Evolutionary conservation across 2,329 filamentous ascomycete genomes (phyloP).

Genomic region (Sclerotinia trifoliorum): DNA sequence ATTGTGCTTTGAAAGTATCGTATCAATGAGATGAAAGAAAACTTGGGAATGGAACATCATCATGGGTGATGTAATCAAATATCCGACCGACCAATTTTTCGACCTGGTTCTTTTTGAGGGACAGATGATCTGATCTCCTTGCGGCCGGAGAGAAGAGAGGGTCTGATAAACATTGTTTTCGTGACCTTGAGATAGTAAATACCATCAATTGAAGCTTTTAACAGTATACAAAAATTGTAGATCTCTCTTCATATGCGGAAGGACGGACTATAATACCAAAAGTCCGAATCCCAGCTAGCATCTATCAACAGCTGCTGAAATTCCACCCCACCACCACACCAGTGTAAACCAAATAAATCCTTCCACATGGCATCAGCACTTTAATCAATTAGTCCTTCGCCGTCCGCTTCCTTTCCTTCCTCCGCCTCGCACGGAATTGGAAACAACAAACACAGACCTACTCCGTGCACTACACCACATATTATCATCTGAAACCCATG

Average conservation of each 20-base stretch:
- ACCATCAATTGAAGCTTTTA: background rate
- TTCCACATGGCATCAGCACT: constrained; percentile 9
- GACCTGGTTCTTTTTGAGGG: background rate
- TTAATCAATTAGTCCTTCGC: background rate
- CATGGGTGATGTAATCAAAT: background rate
- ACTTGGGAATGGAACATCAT: background rate
- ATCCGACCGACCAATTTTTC: too few species aligned
- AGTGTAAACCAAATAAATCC: background rate
- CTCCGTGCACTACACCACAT: too few species aligned
- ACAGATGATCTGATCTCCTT: background rate
- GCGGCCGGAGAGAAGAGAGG: background rate
- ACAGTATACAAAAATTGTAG: background rate
- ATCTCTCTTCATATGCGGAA: too few species aligned
- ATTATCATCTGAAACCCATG: background rate
- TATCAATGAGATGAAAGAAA: background rate
- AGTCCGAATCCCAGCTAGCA: background rate
- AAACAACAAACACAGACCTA: background rate
- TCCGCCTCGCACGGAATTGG: background rate
- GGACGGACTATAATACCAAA: too few species aligned
- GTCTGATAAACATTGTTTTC: background rate
- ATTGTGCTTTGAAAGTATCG: background rate
- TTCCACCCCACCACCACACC: background rate
- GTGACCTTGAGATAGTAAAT: background rate
- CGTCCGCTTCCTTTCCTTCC: background rate
- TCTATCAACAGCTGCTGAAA: background rate